A percentile compares a stretch with the other conserved stretches of the same genome.
Conservation (phyloP, 2,329 filamentous ascomycete genomes). For the Aspergillus phoenicis region DNA sequence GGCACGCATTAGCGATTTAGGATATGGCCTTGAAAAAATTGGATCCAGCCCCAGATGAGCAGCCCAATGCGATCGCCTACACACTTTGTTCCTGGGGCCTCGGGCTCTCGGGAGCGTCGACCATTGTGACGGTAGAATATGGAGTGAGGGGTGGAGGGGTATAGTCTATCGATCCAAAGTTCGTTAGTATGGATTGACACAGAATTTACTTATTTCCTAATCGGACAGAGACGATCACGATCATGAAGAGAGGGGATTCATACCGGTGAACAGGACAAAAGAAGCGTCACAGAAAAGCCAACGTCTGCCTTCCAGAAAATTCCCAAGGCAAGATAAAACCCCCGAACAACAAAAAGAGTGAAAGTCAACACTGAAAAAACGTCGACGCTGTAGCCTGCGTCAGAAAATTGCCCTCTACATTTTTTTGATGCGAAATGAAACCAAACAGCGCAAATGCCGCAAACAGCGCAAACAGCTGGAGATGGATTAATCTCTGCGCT, state of each 20-base stretch:
- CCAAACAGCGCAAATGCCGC: constrained; percentile 17
- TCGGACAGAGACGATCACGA: constrained; percentile 9
- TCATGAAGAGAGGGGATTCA: not conserved
- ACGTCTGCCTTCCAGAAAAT: not conserved
- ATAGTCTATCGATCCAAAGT: not conserved
- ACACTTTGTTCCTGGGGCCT: constrained; percentile 37
- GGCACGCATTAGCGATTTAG: constrained; percentile 22
- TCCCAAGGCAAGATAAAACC: not conserved
- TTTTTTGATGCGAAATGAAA: constrained; percentile 16
- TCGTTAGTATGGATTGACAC: not conserved
- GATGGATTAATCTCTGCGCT: not conserved
- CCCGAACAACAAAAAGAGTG: not conserved
- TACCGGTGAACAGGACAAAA: constrained; percentile 1
- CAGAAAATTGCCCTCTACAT: constrained; percentile 20
- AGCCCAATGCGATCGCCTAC: constrained; percentile 24
- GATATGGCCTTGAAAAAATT: constrained; percentile 7
- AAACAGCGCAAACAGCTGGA: constrained; percentile 20
- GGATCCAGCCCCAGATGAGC: constrained; percentile 21
- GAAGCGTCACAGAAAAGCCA: not conserved
- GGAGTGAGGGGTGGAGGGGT: not conserved
- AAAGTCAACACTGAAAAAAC: constrained; percentile 3
- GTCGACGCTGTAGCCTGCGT: constrained; percentile 5
- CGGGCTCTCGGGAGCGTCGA: constrained; percentile 32
- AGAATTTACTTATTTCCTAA: constrained; percentile 16
- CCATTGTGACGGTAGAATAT: constrained; percentile 27